phyloP scores from a whole-genome alignment of 768 basidiomycete genomes.

The Boletus insuetus region DNA sequence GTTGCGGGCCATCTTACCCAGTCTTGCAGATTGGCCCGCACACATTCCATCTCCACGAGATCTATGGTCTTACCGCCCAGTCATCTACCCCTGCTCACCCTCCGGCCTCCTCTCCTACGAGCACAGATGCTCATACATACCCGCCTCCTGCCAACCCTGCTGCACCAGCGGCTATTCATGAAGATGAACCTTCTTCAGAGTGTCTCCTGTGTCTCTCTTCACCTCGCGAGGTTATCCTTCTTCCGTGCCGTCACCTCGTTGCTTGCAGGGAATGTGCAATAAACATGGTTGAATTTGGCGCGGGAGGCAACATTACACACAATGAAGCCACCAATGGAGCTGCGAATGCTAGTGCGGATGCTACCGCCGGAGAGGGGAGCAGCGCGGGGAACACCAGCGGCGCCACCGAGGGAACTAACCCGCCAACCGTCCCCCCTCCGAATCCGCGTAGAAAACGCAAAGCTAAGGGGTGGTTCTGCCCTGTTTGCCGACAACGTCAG shows the following conservation, averaged over 20 bases:
- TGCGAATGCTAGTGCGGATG: slow-evolving; percentile 23
- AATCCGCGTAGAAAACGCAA: slow-evolving; percentile 78
- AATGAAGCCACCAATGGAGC: slow-evolving; percentile 37
- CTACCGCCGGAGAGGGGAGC: slow-evolving; percentile 24
- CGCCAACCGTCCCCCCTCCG: slow-evolving; percentile 27
- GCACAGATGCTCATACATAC: slow-evolving; percentile 42
- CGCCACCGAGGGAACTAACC: slow-evolving; percentile 27
- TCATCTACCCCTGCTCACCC: slow-evolving; percentile 36
- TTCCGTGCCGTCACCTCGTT: slow-evolving; percentile 92
- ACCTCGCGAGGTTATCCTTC: slow-evolving; percentile 86
- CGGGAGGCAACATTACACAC: slow-evolving; percentile 82
- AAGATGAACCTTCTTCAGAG: slow-evolving; percentile 78
- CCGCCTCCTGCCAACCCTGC: slow-evolving; percentile 35
- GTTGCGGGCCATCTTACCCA: background rate
- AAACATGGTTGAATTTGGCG: slow-evolving; percentile 97
- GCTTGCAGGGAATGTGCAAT: slow-evolving; percentile 94
- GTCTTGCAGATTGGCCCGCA: slow-evolving; percentile 77
- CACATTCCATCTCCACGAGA: slow-evolving; percentile 94
- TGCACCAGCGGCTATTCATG: slow-evolving; percentile 33
- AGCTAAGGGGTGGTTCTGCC: slow-evolving; percentile 97
- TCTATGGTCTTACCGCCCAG: slow-evolving; percentile 80
- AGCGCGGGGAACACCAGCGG: slow-evolving; percentile 12
- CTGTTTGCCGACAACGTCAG: slow-evolving; percentile 92
- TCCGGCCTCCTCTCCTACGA: slow-evolving; percentile 38
- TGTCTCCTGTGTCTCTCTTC: slow-evolving; percentile 89